Percentiles rank a stretch among this genome's conserved stretches.
phyloP scores from a whole-genome alignment of 2,329 filamentous ascomycete genomes.

The Aureobasidium musti region DNA sequence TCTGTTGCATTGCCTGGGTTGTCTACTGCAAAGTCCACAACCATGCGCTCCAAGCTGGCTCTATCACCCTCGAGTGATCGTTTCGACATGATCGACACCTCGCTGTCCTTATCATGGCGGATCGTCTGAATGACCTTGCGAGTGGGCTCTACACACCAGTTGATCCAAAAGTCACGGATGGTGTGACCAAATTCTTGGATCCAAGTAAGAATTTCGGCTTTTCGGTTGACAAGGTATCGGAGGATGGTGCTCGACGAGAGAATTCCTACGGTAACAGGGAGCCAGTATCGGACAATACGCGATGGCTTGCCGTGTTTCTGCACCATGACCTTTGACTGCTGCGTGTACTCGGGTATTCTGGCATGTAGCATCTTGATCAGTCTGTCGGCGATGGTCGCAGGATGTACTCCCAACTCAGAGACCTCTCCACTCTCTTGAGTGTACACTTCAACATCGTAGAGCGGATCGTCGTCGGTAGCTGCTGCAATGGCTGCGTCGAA shows the following conservation, averaged over 20 bases:
- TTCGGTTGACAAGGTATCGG: slow-evolving; percentile 71
- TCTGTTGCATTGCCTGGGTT: slow-evolving; percentile 65
- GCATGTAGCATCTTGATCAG: slow-evolving; percentile 68
- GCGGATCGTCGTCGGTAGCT: slow-evolving; percentile 56
- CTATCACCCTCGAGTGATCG: slow-evolving; percentile 87
- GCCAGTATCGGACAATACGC: slow-evolving; percentile 79
- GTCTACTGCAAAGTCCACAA: slow-evolving; percentile 89
- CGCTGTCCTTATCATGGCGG: slow-evolving; percentile 85
- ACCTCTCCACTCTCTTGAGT: slow-evolving; percentile 40
- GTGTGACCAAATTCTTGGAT: slow-evolving; percentile 76
- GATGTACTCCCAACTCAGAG: slow-evolving; percentile 36
- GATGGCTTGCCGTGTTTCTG: slow-evolving; percentile 73
- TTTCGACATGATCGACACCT: slow-evolving; percentile 95
- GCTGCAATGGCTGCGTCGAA: slow-evolving; percentile 60
- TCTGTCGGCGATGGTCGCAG: slow-evolving; percentile 64
- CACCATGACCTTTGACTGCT: slow-evolving; percentile 58
- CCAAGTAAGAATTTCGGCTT: slow-evolving; percentile 78
- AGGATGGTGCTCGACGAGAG: slow-evolving; percentile 87
- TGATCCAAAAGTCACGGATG: slow-evolving; percentile 85
- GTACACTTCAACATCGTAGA: slow-evolving; percentile 47
- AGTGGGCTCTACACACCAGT: slow-evolving; percentile 89
- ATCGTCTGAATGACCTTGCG: slow-evolving; percentile 87
- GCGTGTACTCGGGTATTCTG: slow-evolving; percentile 67
- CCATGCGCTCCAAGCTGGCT: slow-evolving; percentile 94
- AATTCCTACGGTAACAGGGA: slow-evolving; percentile 69